Percentiles rank a stretch among this genome's conserved stretches.
Conservation (phyloP, 495 filamentous ascomycete species). For the Podospora fimiseda region DNA sequence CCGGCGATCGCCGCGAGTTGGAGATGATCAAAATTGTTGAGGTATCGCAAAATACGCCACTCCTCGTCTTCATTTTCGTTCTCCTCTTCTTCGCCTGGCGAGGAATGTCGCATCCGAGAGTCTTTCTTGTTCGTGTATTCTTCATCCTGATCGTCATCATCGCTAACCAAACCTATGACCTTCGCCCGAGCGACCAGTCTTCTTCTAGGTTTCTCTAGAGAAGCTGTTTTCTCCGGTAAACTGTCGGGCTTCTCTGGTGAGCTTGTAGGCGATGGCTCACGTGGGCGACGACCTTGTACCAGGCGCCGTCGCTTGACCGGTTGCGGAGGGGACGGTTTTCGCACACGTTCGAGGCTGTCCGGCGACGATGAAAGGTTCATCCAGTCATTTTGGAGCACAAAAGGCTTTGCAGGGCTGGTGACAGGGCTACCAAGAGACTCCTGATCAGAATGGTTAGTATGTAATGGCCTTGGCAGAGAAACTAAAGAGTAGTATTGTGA, state of each 20-base stretch:
- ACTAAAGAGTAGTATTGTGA: not conserved
- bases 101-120: slow-evolving; percentile 9
- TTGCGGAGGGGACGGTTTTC: slow-evolving; percentile 6
- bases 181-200: not conserved
- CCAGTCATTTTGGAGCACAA: slow-evolving; percentile 21
- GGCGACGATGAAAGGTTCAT: slow-evolving; percentile 16
- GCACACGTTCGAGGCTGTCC: slow-evolving; percentile 12
- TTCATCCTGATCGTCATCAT: slow-evolving; percentile 21
- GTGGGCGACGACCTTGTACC: slow-evolving; percentile 23
- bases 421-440: slow-evolving; percentile 16
- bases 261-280: slow-evolving; percentile 12
- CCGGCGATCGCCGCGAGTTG: slow-evolving; percentile 73
- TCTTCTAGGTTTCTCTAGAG: slow-evolving; percentile 8
- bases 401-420: slow-evolving; percentile 15
- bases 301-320: slow-evolving; percentile 23
- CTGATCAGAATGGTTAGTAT: no score
- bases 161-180: slow-evolving; percentile 25
- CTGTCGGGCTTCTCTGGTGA: slow-evolving; percentile 13
- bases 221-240: no score
- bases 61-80: slow-evolving; percentile 14
- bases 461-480: no score
- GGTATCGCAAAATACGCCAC: slow-evolving; percentile 61
- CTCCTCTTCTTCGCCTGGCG: slow-evolving; percentile 2
- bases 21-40: slow-evolving; percentile 69
- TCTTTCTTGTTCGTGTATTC: slow-evolving; percentile 13